Percentiles rank a stretch among this genome's conserved stretches.
Conservation (phyloP, 176 grass and related monocot genomes). For the Triticum timopheevii region DNA sequence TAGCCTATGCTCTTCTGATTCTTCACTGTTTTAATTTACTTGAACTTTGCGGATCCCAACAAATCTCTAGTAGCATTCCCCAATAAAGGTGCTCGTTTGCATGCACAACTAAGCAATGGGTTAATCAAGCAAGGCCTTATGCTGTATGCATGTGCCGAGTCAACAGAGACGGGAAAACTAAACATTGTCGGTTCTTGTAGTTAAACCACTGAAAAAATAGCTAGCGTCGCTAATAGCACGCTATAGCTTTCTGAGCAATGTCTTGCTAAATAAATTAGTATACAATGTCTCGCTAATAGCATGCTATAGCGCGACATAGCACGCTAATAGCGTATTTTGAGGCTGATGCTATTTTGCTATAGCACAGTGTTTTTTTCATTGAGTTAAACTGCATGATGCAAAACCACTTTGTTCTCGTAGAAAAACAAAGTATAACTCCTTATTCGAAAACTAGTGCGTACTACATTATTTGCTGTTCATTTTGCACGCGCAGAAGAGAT, state of each 20-base stretch:
- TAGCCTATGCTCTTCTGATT: not conserved
- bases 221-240: no score
- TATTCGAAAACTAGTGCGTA: not conserved
- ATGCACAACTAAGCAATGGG: slow-evolving; percentile 25
- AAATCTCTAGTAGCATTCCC: slow-evolving; percentile 15
- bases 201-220: not conserved
- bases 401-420: not conserved
- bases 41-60: slow-evolving; percentile 19
- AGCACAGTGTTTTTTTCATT: no score
- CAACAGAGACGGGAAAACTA: not conserved
- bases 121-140: not conserved
- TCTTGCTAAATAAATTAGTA: no score
- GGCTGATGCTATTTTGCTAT: no score
- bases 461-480: not conserved
- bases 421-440: not conserved
- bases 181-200: not conserved
- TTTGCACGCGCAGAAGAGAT: not conserved
- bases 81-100: slow-evolving; percentile 34
- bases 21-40: not conserved
- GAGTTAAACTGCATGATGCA: not conserved
- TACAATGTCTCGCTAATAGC: no score
- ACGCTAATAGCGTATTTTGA: no score
- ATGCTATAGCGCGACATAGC: no score
- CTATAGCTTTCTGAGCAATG: no score
- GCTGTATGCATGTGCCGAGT: not conserved